Base-by-base conservation (phyloP, 2,329 filamentous ascomycete species). In the Lasiodiplodia sp. region DNA sequence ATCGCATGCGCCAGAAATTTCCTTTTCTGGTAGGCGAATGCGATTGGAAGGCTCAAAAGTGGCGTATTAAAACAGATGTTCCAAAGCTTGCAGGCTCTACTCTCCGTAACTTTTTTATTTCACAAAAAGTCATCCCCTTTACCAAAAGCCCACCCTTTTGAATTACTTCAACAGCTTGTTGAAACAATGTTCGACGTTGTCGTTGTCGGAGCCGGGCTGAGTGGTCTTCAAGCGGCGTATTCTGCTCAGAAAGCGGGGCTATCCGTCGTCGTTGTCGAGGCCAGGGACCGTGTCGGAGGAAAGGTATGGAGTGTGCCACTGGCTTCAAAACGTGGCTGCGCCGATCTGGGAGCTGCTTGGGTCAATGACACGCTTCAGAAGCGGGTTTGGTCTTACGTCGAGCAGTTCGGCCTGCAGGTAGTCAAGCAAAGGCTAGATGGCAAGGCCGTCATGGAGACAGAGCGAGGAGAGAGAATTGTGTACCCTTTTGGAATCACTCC, bases 281-380 rank as follows among this genome's bases (percentile, higher is more conserved):
- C 84, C 1, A 78, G 82, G 4, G 78, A 85, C 51, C 80, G 83
- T 0, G 82, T 87, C 0, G 85, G 86, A 0, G 86, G 86, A 8
- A 87, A 87, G 74, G 85, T 83, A 0, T 84, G 79, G 76, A 83
- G 79, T 3, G 69, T 76, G 2, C 74, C 77, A 0, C 70, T 77
- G 11, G 71, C 76, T 68, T 76, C 47, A 7, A 79, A 73, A 37
- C 75, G 75, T 3, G 82, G 82, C 0, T 69, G 16, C 7, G 60
- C 31, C 8, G 87, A 89, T 28, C 72, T 88, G 0, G 87, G 87
- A 2, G 87, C 86, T 0, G 86, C 85, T 0, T 89, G 87, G 87
- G 84, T 89, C 71, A 89, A 89, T 70, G 84, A 88, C 63, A 82
- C 78, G 1, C 86, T 82, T 58, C 86, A 89, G 70, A 77, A 72